Evolutionary conservation across 371 early-diverging fungal genomes (phyloP), one percentile per base, ranked within the genome.

Genomic region (Syncephalastrum contaminatum): DNA sequence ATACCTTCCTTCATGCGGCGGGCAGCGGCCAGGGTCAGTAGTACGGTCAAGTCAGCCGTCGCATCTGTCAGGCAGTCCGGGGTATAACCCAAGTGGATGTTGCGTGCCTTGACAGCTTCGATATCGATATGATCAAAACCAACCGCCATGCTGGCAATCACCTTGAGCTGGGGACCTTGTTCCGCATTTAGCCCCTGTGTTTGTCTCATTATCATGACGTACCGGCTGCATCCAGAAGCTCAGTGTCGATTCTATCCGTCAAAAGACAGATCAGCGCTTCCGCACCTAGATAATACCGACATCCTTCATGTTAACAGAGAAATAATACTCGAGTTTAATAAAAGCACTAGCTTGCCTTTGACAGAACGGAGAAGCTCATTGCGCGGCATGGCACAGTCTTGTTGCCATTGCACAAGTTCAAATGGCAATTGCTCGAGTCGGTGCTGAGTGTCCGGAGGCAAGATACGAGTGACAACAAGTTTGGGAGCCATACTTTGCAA

Each of bases 1-100:
- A 30, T 30, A 10, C 36, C 86, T 57, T 84, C 83, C 30, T 84
- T 83, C 56, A 91, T 81, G 13, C 85, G 67, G 18, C 96, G 78
- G 4, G 85, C 74, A 0, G 89, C 88, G 19, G 86, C 84, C 43
- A 95, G 70, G 13, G 87, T 81, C 44, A 95, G 69, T n/a, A 87
- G 75, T 4, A 87, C 78, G 0, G 92, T 87, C 2, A 92, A 69
- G 44, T 94, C 95, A 7, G 95, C 96, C 1, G 89, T 88, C 0
- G 94, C 93, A 59, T 93, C 94, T 0, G 94, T 95, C 48, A 94
- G 72, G 1, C 93, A 93, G 57, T 87, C 90, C n/a, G 94, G 93
- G 0, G 95, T 94, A 59, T 88, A 79, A 5, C 94, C 94, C 10
- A 95, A 59, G n/a, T 59, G 54, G 44, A 92, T 60, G 6, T 75